These are phyloP conservation scores for Mycena belliarum DNA, from an alignment of 768 basidiomycete genomes.

Conservation along the genomic window DNA sequence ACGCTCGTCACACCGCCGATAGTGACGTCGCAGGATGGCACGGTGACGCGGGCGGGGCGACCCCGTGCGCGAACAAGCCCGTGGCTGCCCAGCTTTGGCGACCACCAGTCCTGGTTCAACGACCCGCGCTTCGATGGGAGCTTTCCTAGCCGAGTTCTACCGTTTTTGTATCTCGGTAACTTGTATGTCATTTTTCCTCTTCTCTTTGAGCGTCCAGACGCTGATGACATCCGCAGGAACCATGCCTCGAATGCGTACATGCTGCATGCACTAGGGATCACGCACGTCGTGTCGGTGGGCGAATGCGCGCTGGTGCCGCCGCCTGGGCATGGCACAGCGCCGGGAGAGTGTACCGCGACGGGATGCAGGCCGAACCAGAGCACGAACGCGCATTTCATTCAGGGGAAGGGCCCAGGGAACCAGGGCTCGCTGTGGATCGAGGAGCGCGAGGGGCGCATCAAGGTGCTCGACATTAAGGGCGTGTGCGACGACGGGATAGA, in stretches of 20 bases:
- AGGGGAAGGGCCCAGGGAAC: constrained; percentile 47
- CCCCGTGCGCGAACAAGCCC: constrained; percentile 75
- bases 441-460: constrained; percentile 85
- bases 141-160: constrained; percentile 91
- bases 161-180: constrained; percentile 93
- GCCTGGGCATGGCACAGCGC: constrained; percentile 40
- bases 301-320: constrained; percentile 91
- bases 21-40: constrained; percentile 31
- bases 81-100: constrained; percentile 60
- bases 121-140: constrained; percentile 92
- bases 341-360: constrained; percentile 18
- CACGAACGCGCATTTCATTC: constrained; percentile 36
- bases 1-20: constrained; percentile 23
- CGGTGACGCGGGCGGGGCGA: constrained; percentile 39
- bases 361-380: constrained; percentile 30
- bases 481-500: constrained; percentile 97
- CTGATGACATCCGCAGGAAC: constrained; percentile 52
- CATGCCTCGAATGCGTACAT: constrained; percentile 95
- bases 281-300: constrained; percentile 95
- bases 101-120: constrained; percentile 94
- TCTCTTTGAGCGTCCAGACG: not conserved
- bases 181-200: constrained; percentile 62
- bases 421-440: constrained; percentile 86
- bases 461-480: constrained; percentile 88
- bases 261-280: constrained; percentile 94